phyloP scores from a whole-genome alignment of 805 yeast species.

The Wickerhamiella brachini region DNA sequence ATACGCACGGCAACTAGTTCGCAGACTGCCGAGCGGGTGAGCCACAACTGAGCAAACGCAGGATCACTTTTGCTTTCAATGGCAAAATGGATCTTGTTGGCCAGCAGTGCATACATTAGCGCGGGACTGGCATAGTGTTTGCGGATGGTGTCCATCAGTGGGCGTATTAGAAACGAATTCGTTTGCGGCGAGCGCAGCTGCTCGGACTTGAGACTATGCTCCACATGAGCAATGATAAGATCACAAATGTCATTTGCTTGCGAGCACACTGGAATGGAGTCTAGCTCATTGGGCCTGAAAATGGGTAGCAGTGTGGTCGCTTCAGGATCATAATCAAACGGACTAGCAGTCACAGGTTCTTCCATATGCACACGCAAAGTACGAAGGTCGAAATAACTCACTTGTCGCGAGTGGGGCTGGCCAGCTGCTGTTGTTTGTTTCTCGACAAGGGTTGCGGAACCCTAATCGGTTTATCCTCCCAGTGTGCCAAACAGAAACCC shows the following conservation, averaged over 20 bases:
- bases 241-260: constrained; percentile 29
- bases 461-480: not conserved
- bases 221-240: constrained; percentile 30
- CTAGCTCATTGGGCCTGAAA: constrained; percentile 16
- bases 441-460: not conserved
- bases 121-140: constrained; percentile 19
- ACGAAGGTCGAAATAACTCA: no score
- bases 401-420: no score
- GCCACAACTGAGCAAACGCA: constrained; percentile 23
- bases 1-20: constrained; percentile 40
- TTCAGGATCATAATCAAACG: not conserved
- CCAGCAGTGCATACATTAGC: constrained; percentile 28
- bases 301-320: constrained; percentile 4
- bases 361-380: not conserved
- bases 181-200: constrained; percentile 40
- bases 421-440: not conserved
- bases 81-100: constrained; percentile 26
- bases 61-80: constrained; percentile 24
- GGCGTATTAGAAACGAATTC: constrained; percentile 33
- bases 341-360: not conserved
- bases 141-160: constrained; percentile 29
- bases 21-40: constrained; percentile 37
- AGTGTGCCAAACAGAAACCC: not conserved
- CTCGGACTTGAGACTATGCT: constrained; percentile 35
- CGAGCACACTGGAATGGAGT: constrained; percentile 24